Base-by-base conservation (phyloP, 176 grass and related monocot genomes). In the Oryza coarctata region DNA sequence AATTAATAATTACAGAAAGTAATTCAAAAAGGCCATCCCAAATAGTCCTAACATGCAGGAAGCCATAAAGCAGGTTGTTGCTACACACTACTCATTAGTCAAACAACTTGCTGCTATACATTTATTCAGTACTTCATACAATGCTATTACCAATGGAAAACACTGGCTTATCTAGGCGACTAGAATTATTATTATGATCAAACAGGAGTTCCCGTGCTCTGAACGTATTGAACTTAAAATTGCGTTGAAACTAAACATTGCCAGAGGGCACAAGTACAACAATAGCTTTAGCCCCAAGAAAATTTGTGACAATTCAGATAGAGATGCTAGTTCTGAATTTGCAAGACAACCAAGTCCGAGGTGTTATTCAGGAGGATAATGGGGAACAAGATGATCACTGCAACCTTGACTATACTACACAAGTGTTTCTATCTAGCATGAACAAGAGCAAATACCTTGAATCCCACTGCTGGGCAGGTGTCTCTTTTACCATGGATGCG, bases 391-490 rank as follows among this genome's bases (percentile, higher is more conserved):
- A 41, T 14, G 27, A 13, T 10, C 22, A 7, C 27, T 1, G 17
- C 28, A 22, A 65, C 8, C 26, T 72, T 11, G 1, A 74, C 30
- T 35, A 49, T 66, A 84, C 8, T 10, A 12, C 40, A 69, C 3
- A 18, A 60, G 9, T 66, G 12, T 67, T 66, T 83, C 39, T 33
- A 65, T 71, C 44, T 64, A 83, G 30, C 23, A 83, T 52, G 28
- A 82, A 57, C 33, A 5, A 73, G 10, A 55, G 6, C 67, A 32
- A 20, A 22, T 92, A 99, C 96, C 93, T 88, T 85, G 89, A 81
- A 73, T 85, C 87, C 76, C 80, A 94, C 25, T 28, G 82, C 60
- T 73, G 73, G 45, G 72, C 26, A 76, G 89, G 75, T 5, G 20
- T 13, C 43, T 91, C 85, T 87, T 93, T 92, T 75, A 80, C 38